Conservation (phyloP, 306 rosid species). For the Quillaja saponaria region DNA sequence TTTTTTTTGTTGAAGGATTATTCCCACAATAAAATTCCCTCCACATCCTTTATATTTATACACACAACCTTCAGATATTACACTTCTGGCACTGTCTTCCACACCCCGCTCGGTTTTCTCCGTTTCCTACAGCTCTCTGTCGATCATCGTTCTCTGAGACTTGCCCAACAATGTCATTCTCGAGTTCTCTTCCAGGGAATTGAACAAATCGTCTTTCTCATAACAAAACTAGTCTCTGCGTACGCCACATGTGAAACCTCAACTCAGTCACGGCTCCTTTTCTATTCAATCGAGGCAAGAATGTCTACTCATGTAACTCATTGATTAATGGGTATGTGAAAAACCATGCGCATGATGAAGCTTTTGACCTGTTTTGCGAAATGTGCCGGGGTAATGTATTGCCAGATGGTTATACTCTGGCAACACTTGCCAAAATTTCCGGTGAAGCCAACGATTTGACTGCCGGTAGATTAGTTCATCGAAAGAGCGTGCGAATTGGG, state of each 20-base stretch:
- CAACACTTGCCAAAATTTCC: conserved; percentile 63
- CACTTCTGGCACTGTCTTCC: conserved; percentile 42
- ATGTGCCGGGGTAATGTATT: conserved; percentile 42
- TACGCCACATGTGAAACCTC: conserved; percentile 47
- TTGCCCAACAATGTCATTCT: conserved; percentile 57
- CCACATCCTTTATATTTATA: conserved; percentile 26
- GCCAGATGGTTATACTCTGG: conserved; percentile 72
- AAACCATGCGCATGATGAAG: conserved; percentile 32
- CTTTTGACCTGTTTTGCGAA: conserved; percentile 48
- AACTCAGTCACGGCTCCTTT: conserved; percentile 45
- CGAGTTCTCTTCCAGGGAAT: conserved; percentile 61
- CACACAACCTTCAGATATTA: conserved; percentile 39
- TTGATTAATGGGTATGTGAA: conserved; percentile 58
- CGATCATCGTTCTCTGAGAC: conserved; percentile 43
- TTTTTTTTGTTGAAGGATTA: no score
- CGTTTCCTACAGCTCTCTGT: conserved; percentile 49
- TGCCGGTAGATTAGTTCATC: conserved; percentile 61
- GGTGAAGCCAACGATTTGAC: conserved; percentile 51
- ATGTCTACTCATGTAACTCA: conserved; percentile 65
- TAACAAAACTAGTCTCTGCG: conserved; percentile 68
- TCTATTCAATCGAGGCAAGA: conserved; percentile 40
- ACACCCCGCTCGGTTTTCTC: conserved; percentile 34
- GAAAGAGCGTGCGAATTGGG: conserved; percentile 57
- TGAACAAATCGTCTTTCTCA: conserved; percentile 56
- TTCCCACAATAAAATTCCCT: conserved; percentile 12